A percentile compares a stretch with the other conserved stretches of the same genome.
Evolutionary conservation across 306 rosid genomes (phyloP).

Genomic region (Cyamopsis tetragonoloba): DNA sequence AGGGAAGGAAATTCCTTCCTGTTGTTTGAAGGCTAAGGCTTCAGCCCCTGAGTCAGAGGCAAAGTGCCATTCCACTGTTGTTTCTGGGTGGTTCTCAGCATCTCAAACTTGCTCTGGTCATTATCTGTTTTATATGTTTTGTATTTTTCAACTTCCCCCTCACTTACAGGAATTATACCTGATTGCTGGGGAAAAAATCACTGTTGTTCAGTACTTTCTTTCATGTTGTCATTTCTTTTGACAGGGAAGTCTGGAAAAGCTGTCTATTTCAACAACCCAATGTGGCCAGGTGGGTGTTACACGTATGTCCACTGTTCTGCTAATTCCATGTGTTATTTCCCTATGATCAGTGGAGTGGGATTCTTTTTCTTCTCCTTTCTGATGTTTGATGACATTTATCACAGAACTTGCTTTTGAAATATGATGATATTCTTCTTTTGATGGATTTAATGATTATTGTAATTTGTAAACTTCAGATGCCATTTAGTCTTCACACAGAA

Average conservation of each 20-base stretch:
- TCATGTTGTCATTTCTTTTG: not conserved
- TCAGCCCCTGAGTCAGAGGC: conserved; percentile 73
- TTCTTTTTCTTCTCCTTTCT: not conserved
- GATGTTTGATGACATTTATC: conserved; percentile 1
- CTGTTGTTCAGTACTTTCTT: not conserved
- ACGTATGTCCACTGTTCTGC: not conserved
- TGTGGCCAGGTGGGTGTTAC: conserved; percentile 86
- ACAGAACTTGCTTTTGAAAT: not conserved
- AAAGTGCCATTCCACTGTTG: conserved; percentile 86
- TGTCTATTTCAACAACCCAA: conserved; percentile 88
- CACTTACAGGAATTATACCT: not conserved
- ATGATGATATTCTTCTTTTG: not conserved
- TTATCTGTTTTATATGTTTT: conserved; percentile 32
- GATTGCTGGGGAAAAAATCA: not conserved
- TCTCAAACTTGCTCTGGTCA: conserved; percentile 76
- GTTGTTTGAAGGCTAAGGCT: conserved; percentile 87
- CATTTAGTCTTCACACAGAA: not conserved
- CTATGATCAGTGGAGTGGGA: not conserved
- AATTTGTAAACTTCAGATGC: not conserved
- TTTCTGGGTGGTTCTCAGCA: conserved; percentile 99
- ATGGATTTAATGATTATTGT: not conserved
- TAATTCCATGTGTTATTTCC: not conserved
- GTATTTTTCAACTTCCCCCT: not conserved
- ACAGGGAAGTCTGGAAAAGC: conserved; percentile 50
- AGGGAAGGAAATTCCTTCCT: conserved; percentile 69